Base-by-base conservation (phyloP, 2,329 filamentous ascomycete species). In the Fusarium verrucosum region DNA sequence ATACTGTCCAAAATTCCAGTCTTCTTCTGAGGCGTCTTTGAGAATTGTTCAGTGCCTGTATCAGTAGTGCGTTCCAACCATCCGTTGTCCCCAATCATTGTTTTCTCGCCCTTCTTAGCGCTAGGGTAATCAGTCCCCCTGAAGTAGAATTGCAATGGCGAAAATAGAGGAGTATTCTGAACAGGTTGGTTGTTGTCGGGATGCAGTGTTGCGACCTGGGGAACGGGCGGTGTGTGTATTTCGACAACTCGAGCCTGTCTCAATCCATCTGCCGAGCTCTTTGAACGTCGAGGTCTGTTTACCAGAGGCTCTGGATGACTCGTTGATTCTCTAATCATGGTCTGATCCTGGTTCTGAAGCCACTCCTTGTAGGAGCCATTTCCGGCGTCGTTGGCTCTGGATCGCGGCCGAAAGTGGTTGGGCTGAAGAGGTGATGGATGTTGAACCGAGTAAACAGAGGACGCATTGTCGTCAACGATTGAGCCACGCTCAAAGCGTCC, bases 31-130 rank as follows among this genome's bases (percentile, higher is more conserved):
- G 70, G 67, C 4, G 69, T 51, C 60, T 72, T 75, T 20, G 65
- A 72, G 4, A 54, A 63, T 32, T 70, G 67, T 2, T 73, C 67
- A 5, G 53, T 56, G 8, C 36, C 32, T 13, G 55, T 56, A 7
- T 72, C 73, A 2, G 77, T 81, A 2, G 77, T 81, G 16, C 78
- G 78, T 69, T 86, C 84, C 4, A 87, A 78, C 85, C 85, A 87
- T 20, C 85, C 85, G 43, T 84, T 80, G 4, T 82, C 74, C 4
- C 85, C 85, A 55, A 87, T 81, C 71, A 87, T 72, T 4, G 76
- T 80, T 76, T 87, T 87, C 33, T 77, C 77, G 0, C 79, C 78
- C 44, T 74, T 80, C 61, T 78, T 81, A 36, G 69, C 63, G 7
- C 70, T 68, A 3, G 80, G 78, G 13, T 76, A 75, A 11, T 73